phyloP scores from a whole-genome alignment of 2,329 filamentous ascomycete species.

The Trichoderma aggressivum region DNA sequence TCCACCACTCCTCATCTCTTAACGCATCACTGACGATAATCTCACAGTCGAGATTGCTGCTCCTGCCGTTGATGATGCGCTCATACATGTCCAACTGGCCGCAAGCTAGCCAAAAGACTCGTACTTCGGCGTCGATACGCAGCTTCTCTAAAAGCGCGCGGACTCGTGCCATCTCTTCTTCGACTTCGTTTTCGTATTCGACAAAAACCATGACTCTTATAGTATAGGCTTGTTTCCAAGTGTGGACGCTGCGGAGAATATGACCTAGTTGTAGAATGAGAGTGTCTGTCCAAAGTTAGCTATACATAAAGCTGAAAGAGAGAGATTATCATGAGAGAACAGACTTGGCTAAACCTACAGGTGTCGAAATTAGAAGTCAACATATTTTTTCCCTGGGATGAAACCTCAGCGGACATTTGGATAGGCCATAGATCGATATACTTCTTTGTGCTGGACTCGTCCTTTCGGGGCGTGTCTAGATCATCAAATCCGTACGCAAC shows the following conservation, averaged over 20 bases:
- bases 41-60: slow-evolving; percentile 52
- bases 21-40: slow-evolving; percentile 63
- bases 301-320: background rate
- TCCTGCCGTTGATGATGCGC: slow-evolving; percentile 69
- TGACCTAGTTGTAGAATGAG: slow-evolving; percentile 84
- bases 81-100: slow-evolving; percentile 72
- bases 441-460: slow-evolving; percentile 61
- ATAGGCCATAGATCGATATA: slow-evolving; percentile 91
- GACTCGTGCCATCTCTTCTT: slow-evolving; percentile 71
- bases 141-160: slow-evolving; percentile 74
- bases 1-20: slow-evolving; percentile 77
- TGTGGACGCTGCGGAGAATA: slow-evolving; percentile 75
- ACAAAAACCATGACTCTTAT: slow-evolving; percentile 83
- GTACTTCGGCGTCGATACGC: slow-evolving; percentile 73
- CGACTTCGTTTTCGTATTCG: slow-evolving; percentile 80
- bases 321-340: background rate
- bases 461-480: slow-evolving; percentile 65
- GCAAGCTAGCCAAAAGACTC: slow-evolving; percentile 78
- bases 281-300: slow-evolving; percentile 44
- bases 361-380: slow-evolving; percentile 90
- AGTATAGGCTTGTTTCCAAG: slow-evolving; percentile 71
- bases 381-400: slow-evolving; percentile 62
- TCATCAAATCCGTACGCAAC: slow-evolving; percentile 77
- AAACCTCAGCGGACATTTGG: slow-evolving; percentile 85
- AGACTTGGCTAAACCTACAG: slow-evolving; percentile 50